Evolutionary conservation across 345 rosid genomes (phyloP).

Genomic region (Camelina hispida): DNA sequence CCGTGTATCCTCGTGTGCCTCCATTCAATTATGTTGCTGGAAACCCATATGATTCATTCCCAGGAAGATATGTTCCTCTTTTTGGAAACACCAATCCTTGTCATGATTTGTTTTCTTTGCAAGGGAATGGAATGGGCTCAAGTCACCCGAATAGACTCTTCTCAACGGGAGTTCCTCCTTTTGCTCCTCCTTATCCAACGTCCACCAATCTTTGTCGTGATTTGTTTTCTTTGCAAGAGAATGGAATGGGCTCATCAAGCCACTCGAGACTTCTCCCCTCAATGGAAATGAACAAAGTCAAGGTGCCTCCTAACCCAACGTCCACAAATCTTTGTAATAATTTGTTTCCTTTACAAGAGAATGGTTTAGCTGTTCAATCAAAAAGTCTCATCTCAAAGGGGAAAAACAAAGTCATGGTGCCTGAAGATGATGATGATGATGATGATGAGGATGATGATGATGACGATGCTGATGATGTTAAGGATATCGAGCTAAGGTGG

Average conservation of each 20-base stretch:
- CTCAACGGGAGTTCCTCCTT: too few relatives aligned
- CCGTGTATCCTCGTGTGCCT: not conserved
- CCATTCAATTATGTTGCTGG: not conserved
- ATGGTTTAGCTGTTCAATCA: not conserved
- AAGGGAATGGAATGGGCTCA: too few relatives aligned
- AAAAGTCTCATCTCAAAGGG: constrained; percentile 3
- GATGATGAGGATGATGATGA: too few relatives aligned
- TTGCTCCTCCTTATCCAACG: too few relatives aligned
- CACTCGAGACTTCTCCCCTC: too few relatives aligned
- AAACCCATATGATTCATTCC: constrained; percentile 16
- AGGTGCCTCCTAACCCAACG: not conserved
- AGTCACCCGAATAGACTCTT: too few relatives aligned
- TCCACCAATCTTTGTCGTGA: not conserved
- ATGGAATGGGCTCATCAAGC: too few relatives aligned
- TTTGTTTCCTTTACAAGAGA: too few relatives aligned
- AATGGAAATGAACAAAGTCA: too few relatives aligned
- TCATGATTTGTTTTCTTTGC: too few relatives aligned
- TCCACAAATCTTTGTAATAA: not conserved
- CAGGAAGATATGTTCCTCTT: too few relatives aligned
- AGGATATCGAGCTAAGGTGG: not conserved
- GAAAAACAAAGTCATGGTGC: not conserved
- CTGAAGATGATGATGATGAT: not conserved
- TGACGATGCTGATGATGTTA: not conserved
- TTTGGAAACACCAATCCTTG: too few relatives aligned
- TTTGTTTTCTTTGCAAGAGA: not conserved